Conservation (phyloP, 306 rosid genomes). For the Quercus aquifolioides region DNA sequence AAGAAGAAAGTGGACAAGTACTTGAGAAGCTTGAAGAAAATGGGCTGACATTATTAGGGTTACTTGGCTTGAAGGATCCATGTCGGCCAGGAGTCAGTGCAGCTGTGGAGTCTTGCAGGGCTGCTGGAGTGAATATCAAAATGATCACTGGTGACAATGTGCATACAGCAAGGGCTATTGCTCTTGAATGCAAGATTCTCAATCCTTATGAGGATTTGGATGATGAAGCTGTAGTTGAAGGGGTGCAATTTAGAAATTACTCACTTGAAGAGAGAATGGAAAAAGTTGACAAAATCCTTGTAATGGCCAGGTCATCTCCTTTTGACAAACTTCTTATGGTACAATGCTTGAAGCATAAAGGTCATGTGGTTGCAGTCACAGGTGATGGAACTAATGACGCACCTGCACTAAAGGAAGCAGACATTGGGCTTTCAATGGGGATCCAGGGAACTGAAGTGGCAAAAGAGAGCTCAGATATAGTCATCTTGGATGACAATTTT, state of each 20-base stretch:
- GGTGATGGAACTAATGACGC: too few relatives aligned
- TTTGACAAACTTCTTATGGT: conserved; percentile 28
- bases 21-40: conserved; percentile 16
- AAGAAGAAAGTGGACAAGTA: neutral
- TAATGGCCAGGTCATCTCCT: conserved; percentile 27
- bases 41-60: conserved; percentile 4
- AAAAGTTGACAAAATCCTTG: conserved; percentile 8
- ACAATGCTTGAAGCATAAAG: conserved; percentile 20
- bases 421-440: too few relatives aligned
- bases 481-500: too few relatives aligned
- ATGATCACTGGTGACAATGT: conserved; percentile 25
- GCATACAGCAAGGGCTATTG: conserved; percentile 23
- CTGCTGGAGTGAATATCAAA: conserved; percentile 20
- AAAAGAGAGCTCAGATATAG: too few relatives aligned
- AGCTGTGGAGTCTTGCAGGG: conserved; percentile 22
- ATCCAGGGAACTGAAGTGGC: too few relatives aligned
- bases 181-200: conserved; percentile 18
- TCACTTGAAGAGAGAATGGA: conserved; percentile 18
- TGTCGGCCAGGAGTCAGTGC: conserved; percentile 12
- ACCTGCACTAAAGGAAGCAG: too few relatives aligned
- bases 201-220: neutral
- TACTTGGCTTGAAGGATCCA: conserved; percentile 22
- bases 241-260: conserved; percentile 19
- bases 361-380: conserved; percentile 28
- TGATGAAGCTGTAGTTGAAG: conserved; percentile 4